Conservation (phyloP, 257 asterid genomes). For the Fraxinus americana region DNA sequence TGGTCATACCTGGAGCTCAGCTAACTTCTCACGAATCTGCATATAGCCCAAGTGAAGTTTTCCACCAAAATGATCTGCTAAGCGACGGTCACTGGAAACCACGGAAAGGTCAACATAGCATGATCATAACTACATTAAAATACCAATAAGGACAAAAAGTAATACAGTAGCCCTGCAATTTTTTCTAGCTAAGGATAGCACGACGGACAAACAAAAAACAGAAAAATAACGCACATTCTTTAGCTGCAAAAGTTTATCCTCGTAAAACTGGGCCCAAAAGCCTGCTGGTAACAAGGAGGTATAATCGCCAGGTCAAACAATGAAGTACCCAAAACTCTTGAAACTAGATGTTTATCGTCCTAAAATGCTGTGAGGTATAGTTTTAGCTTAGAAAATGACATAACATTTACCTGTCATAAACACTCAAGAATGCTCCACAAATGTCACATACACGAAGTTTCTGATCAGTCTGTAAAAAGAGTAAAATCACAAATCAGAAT, state of each 20-base stretch:
- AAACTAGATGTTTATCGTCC: slow-evolving; percentile 36
- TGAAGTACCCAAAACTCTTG: slow-evolving; percentile 54
- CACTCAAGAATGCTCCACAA: slow-evolving; percentile 64
- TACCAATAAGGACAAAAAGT: not conserved
- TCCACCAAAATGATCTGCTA: slow-evolving; percentile 99
- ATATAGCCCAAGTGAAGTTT: slow-evolving; percentile 98
- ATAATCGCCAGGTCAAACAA: slow-evolving; percentile 76
- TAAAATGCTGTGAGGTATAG: slow-evolving; percentile 21
- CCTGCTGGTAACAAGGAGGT: slow-evolving; percentile 99
- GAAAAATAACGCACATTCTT: slow-evolving; percentile 95
- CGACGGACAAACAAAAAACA: slow-evolving; percentile 54
- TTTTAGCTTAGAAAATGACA: slow-evolving; percentile 7
- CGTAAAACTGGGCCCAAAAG: slow-evolving; percentile 99
- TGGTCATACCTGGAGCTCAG: slow-evolving; percentile 82
- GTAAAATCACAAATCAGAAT: slow-evolving; percentile 32
- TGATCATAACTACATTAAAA: not conserved
- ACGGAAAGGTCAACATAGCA: slow-evolving; percentile 20
- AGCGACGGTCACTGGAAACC: slow-evolving; percentile 94
- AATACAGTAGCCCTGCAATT: slow-evolving; percentile 18
- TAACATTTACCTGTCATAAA: slow-evolving; percentile 55
- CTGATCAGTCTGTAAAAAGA: slow-evolving; percentile 83
- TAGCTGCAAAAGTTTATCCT: slow-evolving; percentile 96
- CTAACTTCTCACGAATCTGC: slow-evolving; percentile 94
- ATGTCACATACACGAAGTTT: slow-evolving; percentile 99
- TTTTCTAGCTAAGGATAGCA: slow-evolving; percentile 46